Evolutionary conservation across 495 filamentous ascomycete genomes (phyloP).

Genomic region (Annulohypoxylon maeteangense): DNA sequence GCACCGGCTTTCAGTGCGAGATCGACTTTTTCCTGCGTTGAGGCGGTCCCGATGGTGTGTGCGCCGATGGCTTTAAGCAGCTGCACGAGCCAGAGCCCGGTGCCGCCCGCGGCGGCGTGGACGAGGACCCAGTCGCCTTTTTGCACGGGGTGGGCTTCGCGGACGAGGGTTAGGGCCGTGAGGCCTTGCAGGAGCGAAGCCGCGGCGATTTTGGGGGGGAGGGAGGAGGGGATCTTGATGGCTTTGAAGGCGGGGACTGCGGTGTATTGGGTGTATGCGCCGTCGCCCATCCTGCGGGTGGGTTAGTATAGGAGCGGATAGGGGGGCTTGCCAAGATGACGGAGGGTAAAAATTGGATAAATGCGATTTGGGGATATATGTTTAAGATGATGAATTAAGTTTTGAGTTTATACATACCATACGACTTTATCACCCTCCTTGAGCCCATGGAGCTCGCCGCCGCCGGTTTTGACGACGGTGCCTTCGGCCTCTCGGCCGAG

Average conservation of each 20-base stretch:
- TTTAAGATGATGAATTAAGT: neutral
- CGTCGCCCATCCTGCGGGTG: constrained; percentile 53
- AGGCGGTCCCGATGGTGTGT: constrained; percentile 84
- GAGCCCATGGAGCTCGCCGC: constrained; percentile 55
- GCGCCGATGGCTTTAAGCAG: constrained; percentile 79
- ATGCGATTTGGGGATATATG: neutral
- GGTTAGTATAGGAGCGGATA: constrained; percentile 4
- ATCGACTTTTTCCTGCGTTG: constrained; percentile 75
- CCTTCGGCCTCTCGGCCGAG: constrained; percentile 84
- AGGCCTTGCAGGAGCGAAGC: constrained; percentile 83
- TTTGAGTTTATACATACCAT: constrained; percentile 52
- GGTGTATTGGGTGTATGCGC: constrained; percentile 80
- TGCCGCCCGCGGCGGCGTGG: constrained; percentile 91
- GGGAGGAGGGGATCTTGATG: constrained; percentile 70
- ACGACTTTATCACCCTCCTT: constrained; percentile 74
- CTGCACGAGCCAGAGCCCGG: constrained; percentile 81
- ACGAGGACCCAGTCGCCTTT: constrained; percentile 84
- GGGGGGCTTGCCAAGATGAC: neutral
- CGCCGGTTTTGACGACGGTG: constrained; percentile 51
- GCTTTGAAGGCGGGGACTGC: constrained; percentile 66
- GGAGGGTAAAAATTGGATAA: neutral
- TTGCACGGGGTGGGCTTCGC: constrained; percentile 79
- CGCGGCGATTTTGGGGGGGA: constrained; percentile 71
- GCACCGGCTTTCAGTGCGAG: constrained; percentile 76
- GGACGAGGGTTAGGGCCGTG: constrained; percentile 83